Evolutionary conservation across 371 early-diverging fungal genomes (phyloP), one percentile per base, ranked within the genome.

Genomic region (Ordospora pajunii): DNA sequence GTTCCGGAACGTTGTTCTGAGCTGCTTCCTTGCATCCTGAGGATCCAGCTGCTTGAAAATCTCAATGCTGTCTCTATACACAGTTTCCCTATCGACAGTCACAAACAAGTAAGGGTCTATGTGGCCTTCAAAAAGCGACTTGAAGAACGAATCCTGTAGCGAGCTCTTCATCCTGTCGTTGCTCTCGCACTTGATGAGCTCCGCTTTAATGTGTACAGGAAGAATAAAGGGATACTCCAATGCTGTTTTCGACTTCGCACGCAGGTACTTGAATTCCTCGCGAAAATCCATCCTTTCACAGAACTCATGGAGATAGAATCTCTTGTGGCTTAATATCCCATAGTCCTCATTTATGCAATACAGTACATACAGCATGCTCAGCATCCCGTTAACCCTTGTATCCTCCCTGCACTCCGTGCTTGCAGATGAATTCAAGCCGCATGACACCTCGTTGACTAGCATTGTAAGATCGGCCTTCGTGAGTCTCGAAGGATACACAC

Each of bases 1-100:
- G 42, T 89, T 4, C 86, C 87, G 51, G 50, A 85, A 85, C 17
- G 71, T 79, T 23, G 83, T 79, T 75, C 83, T 82, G 43, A 85
- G 42, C 71, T 85, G 84, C 73, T 84, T 85, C 73, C 74, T 82
- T 11, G 79, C 46, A 37, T 75, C 75, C 19, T 53, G 43, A n/a
- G 37, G 32, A 54, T 68, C 44, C 8, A 75, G 43, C 5, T 67
- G 69, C 53, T 70, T 27, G 48, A 85, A 54, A 40, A 85, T 64
- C 48, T 70, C 69, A 7, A 81, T 19, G 7, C 78, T 81, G 49
- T 85, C 84, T 48, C 48, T 23, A 46, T 84, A 84, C 12, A 85
- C 50, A 42, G 68, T 65, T 32, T 79, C 76, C 74, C 85, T 76
- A 1, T 48, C 45, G 0, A 85, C 70, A 0, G 65, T 76, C 42